Evolutionary conservation across 192 early-diverging fungal species (phyloP).

Genomic region (Coemansia biformis): DNA sequence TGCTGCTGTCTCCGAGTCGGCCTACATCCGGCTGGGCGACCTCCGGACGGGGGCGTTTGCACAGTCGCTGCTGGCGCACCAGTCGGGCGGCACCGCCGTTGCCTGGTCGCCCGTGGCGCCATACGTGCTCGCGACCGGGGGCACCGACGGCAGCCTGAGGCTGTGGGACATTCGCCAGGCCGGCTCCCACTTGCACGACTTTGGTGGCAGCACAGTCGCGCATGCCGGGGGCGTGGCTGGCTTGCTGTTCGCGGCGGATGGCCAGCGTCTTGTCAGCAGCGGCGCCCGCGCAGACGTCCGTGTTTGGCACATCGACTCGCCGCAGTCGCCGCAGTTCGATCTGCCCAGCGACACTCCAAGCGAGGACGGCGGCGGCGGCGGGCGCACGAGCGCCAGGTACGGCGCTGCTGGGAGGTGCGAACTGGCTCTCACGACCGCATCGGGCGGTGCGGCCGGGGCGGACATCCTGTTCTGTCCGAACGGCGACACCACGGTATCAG

Average conservation of each 20-base stretch:
- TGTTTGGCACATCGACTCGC: constrained; percentile 50
- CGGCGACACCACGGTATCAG: constrained; percentile 51
- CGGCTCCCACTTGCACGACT: constrained; percentile 54
- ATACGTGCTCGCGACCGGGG: constrained; percentile 67
- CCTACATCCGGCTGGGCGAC: constrained; percentile 75
- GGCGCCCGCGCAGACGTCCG: constrained; percentile 59
- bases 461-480: constrained; percentile 57
- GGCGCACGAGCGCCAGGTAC: neutral
- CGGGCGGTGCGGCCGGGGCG: constrained; percentile 6
- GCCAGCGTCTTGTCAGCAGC: constrained; percentile 54
- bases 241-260: constrained; percentile 60
- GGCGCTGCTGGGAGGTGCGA: neutral
- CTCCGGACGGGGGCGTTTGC: constrained; percentile 41
- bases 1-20: constrained; percentile 66
- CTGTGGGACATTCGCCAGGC: constrained; percentile 87
- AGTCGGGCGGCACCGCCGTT: constrained; percentile 52
- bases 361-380: no score
- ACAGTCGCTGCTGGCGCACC: constrained; percentile 55
- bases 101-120: constrained; percentile 75
- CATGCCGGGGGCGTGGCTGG: constrained; percentile 61
- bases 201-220: constrained; percentile 51
- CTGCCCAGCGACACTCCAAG: neutral
- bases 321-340: constrained; percentile 1
- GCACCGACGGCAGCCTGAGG: constrained; percentile 63
- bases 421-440: constrained; percentile 42